A percentile compares a stretch with the other conserved stretches of the same genome.
Conservation (phyloP, 352 stramenopile species). For the Phytopythium mirpurense region DNA sequence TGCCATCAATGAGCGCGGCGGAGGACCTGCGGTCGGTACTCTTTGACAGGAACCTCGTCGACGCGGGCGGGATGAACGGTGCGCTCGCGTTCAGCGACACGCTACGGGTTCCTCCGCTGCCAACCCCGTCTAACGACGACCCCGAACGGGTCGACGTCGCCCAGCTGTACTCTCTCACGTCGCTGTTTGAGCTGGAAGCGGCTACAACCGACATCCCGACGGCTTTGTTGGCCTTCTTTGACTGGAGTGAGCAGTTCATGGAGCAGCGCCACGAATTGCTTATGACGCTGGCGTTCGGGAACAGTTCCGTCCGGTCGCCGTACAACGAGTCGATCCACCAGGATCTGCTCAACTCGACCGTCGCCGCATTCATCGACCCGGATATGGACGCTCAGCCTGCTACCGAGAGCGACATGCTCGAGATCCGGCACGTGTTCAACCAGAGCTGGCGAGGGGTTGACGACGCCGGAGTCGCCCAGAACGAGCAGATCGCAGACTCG, state of each 20-base stretch:
- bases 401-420: constrained; percentile 24
- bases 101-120: constrained; percentile 52
- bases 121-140: constrained; percentile 34
- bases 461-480: constrained; percentile 34
- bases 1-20: constrained; percentile 11
- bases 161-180: constrained; percentile 40
- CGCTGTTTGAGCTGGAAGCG: constrained; percentile 33
- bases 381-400: constrained; percentile 27
- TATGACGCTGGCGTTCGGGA: constrained; percentile 28
- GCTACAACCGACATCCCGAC: constrained; percentile 10
- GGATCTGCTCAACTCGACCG: constrained; percentile 41
- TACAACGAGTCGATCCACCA: constrained; percentile 46
- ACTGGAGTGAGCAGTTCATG: constrained; percentile 45
- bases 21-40: constrained; percentile 28
- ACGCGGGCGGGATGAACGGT: constrained; percentile 18
- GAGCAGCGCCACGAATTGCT: constrained; percentile 19
- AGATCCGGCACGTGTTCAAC: constrained; percentile 50
- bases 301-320: constrained; percentile 33
- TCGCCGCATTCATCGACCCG: constrained; percentile 34
- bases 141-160: constrained; percentile 35
- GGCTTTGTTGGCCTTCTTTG: constrained; percentile 40
- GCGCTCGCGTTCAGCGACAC: constrained; percentile 55
- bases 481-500: constrained; percentile 31
- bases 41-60: constrained; percentile 42
- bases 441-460: constrained; percentile 38